A percentile compares a stretch with the other conserved stretches of the same genome.
Evolutionary conservation across 306 rosid species (phyloP).

Genomic region (Pyrus betulifolia): DNA sequence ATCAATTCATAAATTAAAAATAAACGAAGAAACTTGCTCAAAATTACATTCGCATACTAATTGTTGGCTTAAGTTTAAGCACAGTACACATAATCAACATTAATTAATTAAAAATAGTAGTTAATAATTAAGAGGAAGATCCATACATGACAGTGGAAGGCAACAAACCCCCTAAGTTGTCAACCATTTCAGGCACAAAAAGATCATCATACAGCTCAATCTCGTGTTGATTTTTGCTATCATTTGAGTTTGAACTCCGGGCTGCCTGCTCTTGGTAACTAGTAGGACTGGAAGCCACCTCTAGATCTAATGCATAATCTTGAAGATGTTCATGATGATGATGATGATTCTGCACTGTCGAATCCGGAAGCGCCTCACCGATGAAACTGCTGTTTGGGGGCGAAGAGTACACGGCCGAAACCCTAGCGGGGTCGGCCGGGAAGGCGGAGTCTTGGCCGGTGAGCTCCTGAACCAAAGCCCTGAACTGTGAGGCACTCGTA

Average conservation of each 20-base stretch:
- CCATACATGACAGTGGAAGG: slow-evolving; percentile 32
- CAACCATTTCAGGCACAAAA: slow-evolving; percentile 51
- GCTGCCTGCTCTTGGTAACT: not conserved
- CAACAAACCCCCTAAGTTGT: slow-evolving; percentile 30
- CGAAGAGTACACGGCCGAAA: not conserved
- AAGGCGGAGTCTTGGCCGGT: slow-evolving; percentile 65
- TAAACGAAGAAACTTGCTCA: not conserved
- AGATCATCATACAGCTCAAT: slow-evolving; percentile 38
- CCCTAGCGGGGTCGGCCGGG: slow-evolving; percentile 39
- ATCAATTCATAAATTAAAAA: too few species aligned
- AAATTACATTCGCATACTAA: slow-evolving; percentile 15
- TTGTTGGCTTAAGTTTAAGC: not conserved
- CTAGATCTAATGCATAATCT: not conserved
- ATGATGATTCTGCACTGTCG: not conserved
- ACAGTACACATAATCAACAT: not conserved
- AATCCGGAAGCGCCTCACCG: not conserved
- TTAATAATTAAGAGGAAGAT: slow-evolving; percentile 1
- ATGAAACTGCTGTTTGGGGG: not conserved
- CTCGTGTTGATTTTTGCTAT: not conserved
- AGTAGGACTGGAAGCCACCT: not conserved
- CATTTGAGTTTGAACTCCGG: slow-evolving; percentile 8
- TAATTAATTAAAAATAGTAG: not conserved
- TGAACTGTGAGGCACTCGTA: slow-evolving; percentile 48
- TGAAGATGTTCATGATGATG: not conserved
- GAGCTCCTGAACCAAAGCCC: slow-evolving; percentile 65